Conservation (phyloP, 2,329 filamentous ascomycete species). For the Arthroderma uncinatum region DNA sequence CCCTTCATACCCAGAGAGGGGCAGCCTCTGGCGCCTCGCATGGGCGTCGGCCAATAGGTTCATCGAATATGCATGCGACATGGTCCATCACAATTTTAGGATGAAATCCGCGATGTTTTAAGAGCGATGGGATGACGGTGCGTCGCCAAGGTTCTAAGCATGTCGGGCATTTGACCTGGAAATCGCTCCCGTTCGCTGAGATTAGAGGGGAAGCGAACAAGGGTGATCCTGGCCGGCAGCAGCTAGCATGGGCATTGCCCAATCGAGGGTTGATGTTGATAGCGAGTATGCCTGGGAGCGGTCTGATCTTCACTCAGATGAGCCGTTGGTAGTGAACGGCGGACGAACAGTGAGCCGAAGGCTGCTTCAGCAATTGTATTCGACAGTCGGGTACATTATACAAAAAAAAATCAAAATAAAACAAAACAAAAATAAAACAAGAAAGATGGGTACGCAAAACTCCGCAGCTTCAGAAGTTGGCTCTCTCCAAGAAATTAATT, state of each 20-base stretch:
- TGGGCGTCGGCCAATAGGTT: not conserved
- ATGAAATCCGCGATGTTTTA: not conserved
- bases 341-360: not conserved
- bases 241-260: not conserved
- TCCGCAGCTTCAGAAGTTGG: not conserved
- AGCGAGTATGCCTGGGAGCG: not conserved
- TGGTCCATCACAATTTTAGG: conserved; percentile 2
- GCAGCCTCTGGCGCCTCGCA: conserved; percentile 1
- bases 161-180: not conserved
- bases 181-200: conserved; percentile 1
- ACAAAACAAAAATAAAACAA: not conserved
- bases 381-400: not conserved
- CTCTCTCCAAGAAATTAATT: not conserved
- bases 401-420: not conserved
- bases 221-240: not conserved
- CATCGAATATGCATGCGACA: not conserved
- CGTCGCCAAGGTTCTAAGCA: not conserved
- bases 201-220: conserved; percentile 1
- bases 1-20: conserved; percentile 1
- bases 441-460: not conserved
- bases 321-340: not conserved
- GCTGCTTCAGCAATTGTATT: not conserved
- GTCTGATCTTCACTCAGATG: not conserved
- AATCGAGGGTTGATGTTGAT: not conserved
- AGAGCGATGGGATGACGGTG: not conserved